Percentiles rank a stretch among this genome's conserved stretches.
phyloP scores from a whole-genome alignment of 345 rosid species.

The Punica granatum region DNA sequence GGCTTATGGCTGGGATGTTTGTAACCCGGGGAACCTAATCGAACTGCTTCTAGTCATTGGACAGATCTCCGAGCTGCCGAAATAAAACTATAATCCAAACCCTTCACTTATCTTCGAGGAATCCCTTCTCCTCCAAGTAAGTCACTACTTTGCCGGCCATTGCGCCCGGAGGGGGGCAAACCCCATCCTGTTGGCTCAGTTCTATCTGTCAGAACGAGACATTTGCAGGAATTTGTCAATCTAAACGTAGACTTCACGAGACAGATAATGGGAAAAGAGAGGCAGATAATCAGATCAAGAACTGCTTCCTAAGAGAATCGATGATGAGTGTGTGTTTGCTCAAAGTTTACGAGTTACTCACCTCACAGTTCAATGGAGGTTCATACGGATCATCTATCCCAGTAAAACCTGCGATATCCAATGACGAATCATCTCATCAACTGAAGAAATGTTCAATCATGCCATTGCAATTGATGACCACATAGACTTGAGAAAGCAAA shows the following conservation, averaged over 20 bases:
- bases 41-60: neutral
- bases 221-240: neutral
- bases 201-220: conserved; percentile 44
- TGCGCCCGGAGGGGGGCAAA: conserved; percentile 54
- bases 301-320: neutral
- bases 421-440: neutral
- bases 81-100: neutral
- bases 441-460: neutral
- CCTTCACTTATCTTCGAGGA: conserved; percentile 34
- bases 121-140: conserved; percentile 70
- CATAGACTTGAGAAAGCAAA: too few species aligned
- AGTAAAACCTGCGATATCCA: conserved; percentile 58
- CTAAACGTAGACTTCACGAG: neutral
- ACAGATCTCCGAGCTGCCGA: neutral
- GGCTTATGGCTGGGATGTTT: neutral
- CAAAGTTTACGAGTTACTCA: conserved; percentile 11
- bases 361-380: conserved; percentile 82
- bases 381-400: conserved; percentile 96
- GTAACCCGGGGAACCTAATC: neutral
- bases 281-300: too few species aligned
- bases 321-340: neutral
- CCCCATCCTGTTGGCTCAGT: conserved; percentile 52
- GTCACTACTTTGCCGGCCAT: conserved; percentile 70
- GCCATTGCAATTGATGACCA: neutral
- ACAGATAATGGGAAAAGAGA: too few species aligned